These are phyloP conservation scores for Melaleuca alternifolia DNA, from an alignment of 345 rosid genomes.

Conservation along the genomic window DNA sequence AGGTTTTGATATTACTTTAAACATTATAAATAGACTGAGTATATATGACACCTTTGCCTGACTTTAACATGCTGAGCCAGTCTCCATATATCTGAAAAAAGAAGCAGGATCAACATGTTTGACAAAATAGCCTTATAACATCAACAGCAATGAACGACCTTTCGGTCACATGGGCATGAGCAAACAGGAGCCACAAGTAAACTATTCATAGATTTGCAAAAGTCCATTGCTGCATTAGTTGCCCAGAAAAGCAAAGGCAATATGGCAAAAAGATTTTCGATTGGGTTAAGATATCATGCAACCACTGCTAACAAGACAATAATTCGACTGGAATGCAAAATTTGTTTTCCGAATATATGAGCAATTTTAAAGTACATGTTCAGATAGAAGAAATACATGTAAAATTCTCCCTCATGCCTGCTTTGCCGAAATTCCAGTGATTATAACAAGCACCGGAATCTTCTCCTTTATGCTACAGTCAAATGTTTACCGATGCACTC, in stretches of 20 bases:
- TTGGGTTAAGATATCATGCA: background rate
- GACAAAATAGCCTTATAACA: background rate
- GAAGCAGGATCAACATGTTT: background rate
- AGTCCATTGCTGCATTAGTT: background rate
- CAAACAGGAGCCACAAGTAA: background rate
- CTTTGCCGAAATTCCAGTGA: background rate
- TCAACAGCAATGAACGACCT: background rate
- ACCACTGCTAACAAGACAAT: background rate
- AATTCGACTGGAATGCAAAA: background rate
- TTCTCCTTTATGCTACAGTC: background rate
- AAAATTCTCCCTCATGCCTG: background rate
- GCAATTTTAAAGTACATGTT: background rate
- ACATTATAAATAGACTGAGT: background rate
- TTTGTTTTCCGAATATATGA: background rate
- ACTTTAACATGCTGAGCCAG: conserved; percentile 83
- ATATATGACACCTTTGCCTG: conserved; percentile 76
- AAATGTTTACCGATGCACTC: background rate
- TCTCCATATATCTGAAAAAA: conserved; percentile 52
- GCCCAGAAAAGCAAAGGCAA: background rate
- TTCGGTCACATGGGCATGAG: background rate
- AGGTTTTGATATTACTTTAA: background rate
- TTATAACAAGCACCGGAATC: background rate
- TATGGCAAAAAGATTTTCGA: background rate
- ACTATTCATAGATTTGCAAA: background rate
- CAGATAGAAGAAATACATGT: background rate